Evolutionary conservation across 2,329 filamentous ascomycete genomes (phyloP).

Genomic region (Lachnum nothofagi): DNA sequence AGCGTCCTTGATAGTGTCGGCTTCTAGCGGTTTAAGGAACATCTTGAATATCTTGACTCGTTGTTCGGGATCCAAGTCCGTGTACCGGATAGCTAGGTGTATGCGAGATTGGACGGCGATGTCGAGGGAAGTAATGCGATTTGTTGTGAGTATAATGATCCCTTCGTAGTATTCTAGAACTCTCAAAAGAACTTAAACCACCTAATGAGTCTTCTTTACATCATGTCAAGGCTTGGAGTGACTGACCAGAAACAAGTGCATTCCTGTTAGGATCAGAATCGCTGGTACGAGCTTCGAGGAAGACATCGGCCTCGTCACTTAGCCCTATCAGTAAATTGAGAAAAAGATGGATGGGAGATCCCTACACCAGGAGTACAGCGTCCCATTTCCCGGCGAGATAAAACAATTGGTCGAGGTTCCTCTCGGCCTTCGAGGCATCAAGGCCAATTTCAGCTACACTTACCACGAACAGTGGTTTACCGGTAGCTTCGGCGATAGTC

Average conservation of each 20-base stretch:
- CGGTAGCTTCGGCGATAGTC: slow-evolving; percentile 7
- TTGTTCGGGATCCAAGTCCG: slow-evolving; percentile 5
- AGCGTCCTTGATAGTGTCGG: neutral
- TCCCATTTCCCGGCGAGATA: slow-evolving; percentile 58
- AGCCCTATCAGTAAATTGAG: no score
- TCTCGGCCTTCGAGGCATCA: slow-evolving; percentile 23
- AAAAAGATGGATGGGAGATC: no score
- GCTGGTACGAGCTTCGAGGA: neutral
- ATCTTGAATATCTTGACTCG: neutral
- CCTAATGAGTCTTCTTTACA: no score
- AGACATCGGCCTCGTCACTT: slow-evolving; percentile 15
- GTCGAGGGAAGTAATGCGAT: slow-evolving; percentile 35
- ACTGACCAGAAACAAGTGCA: slow-evolving; percentile 17
- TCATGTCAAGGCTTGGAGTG: no score
- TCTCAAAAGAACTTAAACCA: slow-evolving; percentile 35
- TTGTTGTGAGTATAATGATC: slow-evolving; percentile 38
- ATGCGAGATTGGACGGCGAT: slow-evolving; percentile 34
- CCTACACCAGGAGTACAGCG: slow-evolving; percentile 5
- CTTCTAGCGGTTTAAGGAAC: neutral
- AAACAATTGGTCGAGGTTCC: slow-evolving; percentile 62
- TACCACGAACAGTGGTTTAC: slow-evolving; percentile 9
- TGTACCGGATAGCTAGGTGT: slow-evolving; percentile 30
- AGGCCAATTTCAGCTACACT: slow-evolving; percentile 13
- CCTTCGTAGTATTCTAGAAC: slow-evolving; percentile 37
- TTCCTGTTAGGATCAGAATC: slow-evolving; percentile 4